Evolutionary conservation across 2,329 filamentous ascomycete species (phyloP), one percentile per base, ranked within the genome.

Genomic region (Trichoderma harzianum): DNA sequence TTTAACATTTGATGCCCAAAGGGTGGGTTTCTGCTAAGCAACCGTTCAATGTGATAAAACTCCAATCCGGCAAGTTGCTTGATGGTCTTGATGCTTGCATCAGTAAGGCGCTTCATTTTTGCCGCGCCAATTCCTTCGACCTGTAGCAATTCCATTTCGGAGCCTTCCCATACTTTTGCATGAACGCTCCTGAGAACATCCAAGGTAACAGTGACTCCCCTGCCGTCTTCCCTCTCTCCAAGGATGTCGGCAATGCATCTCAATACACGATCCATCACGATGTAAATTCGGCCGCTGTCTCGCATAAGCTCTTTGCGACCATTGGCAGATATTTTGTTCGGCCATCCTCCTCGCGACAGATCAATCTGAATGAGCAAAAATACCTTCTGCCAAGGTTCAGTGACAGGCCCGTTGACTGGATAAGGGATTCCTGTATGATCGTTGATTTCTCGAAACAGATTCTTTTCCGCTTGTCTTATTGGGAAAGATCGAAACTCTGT

Each of bases 121-220:
- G 91, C 93, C 5, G 89, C 84, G 0, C 96, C 96, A 73, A 98
- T 88, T 3, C 90, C 88, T 0, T 93, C 89, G 2, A 99, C 86
- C 79, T 98, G 95, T 73, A 92, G 92, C 77, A 99, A 87, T 75
- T 98, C 93, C 26, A 92, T 85, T 0, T 93, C 89, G 2, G 90
- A 92, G 39, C 92, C 90, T 77, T 99, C 96, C 96, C 95, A 97
- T 1, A 86, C 85, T 1, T 87, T 88, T 2, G 94, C 92, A 26
- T 89, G 87, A 66, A 98, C 83, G 74, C 93, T 94, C 71, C 95
- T 87, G 62, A 92, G 87, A 7, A 98, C 86, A 77, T 95, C 92
- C 2, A 98, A 86, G 7, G 92, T 92, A 73, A 90, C 90, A 32
- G 87, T 87, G 2, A 90, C 86, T 2, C 91, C 87, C 5, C 89